Evolutionary conservation across 768 basidiomycete species (phyloP).

Genomic region (Naganishia friedmannii): DNA sequence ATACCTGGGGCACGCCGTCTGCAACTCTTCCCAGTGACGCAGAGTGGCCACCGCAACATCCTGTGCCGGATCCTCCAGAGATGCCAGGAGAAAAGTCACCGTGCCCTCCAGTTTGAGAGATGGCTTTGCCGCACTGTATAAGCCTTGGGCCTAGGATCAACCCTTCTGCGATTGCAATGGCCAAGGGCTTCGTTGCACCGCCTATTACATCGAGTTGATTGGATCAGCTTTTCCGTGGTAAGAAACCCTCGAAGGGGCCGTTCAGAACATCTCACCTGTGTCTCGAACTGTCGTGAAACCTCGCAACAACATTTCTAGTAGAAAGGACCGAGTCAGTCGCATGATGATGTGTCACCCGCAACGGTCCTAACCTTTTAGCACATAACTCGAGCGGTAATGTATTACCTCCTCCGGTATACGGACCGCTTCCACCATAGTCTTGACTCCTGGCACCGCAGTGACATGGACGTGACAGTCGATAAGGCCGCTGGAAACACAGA

Average conservation of each 20-base stretch:
- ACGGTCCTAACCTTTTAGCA: slow-evolving; percentile 47
- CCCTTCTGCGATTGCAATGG: slow-evolving; percentile 54
- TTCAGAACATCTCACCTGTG: slow-evolving; percentile 29
- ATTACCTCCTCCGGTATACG: slow-evolving; percentile 50
- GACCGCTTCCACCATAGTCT: slow-evolving; percentile 53
- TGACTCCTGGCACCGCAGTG: slow-evolving; percentile 54
- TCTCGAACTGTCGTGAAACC: slow-evolving; percentile 56
- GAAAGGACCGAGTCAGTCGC: slow-evolving; percentile 20
- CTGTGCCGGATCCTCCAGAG: slow-evolving; percentile 34
- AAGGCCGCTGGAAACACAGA: slow-evolving; percentile 44
- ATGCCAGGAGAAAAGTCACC: slow-evolving; percentile 51
- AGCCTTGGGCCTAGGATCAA: slow-evolving; percentile 54
- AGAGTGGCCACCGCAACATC: slow-evolving; percentile 53
- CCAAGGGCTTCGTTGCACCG: slow-evolving; percentile 54
- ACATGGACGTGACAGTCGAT: slow-evolving; percentile 58
- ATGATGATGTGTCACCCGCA: neutral
- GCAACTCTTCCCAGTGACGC: slow-evolving; percentile 48
- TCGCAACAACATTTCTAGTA: slow-evolving; percentile 53
- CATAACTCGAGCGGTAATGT: slow-evolving; percentile 53
- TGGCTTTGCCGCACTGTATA: slow-evolving; percentile 54
- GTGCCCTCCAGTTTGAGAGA: slow-evolving; percentile 56
- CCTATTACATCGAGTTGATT: slow-evolving; percentile 34
- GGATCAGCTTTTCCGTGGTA: neutral
- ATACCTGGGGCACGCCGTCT: slow-evolving; percentile 55
- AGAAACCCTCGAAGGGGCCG: neutral